A percentile compares a stretch with the other conserved stretches of the same genome.
Evolutionary conservation across 2,329 filamentous ascomycete species (phyloP).

Genomic region (Myriosclerotinia duriaeana): DNA sequence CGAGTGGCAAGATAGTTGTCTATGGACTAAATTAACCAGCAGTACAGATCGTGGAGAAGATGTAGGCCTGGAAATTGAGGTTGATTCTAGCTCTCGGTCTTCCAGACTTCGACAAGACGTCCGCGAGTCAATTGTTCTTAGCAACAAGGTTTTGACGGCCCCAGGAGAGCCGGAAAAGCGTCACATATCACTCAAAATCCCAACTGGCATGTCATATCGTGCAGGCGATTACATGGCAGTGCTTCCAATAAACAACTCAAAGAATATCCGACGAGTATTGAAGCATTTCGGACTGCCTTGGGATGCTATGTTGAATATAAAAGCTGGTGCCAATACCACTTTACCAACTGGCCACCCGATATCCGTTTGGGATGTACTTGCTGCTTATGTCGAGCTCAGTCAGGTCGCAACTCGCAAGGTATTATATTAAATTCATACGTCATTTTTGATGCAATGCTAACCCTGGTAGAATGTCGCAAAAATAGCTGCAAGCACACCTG

Average conservation of each 20-base stretch:
- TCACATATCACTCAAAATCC: constrained; percentile 51
- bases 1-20: constrained; percentile 60
- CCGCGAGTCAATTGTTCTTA: constrained; percentile 58
- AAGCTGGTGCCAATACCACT: constrained; percentile 43
- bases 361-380: constrained; percentile 54
- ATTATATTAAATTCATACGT: constrained; percentile 26
- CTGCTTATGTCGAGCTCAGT: constrained; percentile 58
- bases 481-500: constrained; percentile 49
- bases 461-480: constrained; percentile 45
- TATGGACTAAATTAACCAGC: constrained; percentile 46
- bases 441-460: background rate
- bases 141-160: constrained; percentile 53
- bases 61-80: constrained; percentile 13
- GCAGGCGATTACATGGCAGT: constrained; percentile 32
- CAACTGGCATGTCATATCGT: constrained; percentile 28
- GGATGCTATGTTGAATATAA: constrained; percentile 55
- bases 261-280: constrained; percentile 36
- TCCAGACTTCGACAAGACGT: constrained; percentile 59
- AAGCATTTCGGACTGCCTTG: constrained; percentile 22
- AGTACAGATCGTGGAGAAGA: constrained; percentile 10
- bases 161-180: constrained; percentile 50
- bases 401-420: constrained; percentile 55
- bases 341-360: constrained; percentile 50
- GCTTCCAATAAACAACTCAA: constrained; percentile 27
- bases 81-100: constrained; percentile 29